Percentiles rank a stretch among this genome's conserved stretches.
phyloP scores from a whole-genome alignment of 495 filamentous ascomycete genomes.

The Penicillium verhagenii region DNA sequence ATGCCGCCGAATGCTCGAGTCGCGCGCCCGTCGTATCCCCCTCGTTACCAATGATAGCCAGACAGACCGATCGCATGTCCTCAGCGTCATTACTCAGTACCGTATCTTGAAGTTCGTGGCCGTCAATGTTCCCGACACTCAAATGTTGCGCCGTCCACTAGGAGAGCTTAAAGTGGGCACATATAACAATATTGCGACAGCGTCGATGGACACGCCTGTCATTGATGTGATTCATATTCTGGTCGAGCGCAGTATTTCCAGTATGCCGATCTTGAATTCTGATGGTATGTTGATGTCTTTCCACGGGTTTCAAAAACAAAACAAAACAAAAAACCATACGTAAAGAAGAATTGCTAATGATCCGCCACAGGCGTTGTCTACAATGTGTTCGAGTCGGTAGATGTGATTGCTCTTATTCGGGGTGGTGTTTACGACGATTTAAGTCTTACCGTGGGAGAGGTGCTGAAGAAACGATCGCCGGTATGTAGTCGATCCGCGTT shows the following conservation, averaged over 20 bases:
- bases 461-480: conserved; percentile 79
- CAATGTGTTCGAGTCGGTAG: conserved; percentile 97
- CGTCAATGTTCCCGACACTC: conserved; percentile 90
- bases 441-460: conserved; percentile 82
- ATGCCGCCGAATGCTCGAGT: conserved; percentile 90
- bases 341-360: too few relatives aligned
- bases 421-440: conserved; percentile 91
- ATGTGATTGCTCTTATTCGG: conserved; percentile 94
- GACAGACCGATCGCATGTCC: conserved; percentile 86
- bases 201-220: conserved; percentile 88
- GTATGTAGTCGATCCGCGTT: conserved; percentile 39
- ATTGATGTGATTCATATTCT: conserved; percentile 95
- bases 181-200: conserved; percentile 75
- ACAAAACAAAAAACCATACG: too few relatives aligned
- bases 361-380: conserved; percentile 64
- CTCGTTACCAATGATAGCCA: conserved; percentile 94
- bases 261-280: conserved; percentile 86
- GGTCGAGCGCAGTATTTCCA: conserved; percentile 89
- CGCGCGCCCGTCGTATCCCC: conserved; percentile 88
- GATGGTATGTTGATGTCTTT: conserved; percentile 50
- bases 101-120: conserved; percentile 98
- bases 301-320: background rate
- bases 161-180: conserved; percentile 84
- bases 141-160: conserved; percentile 83
- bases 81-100: conserved; percentile 96